Conservation (phyloP, 2,329 filamentous ascomycete genomes). For the Sporothrix protearum region DNA sequence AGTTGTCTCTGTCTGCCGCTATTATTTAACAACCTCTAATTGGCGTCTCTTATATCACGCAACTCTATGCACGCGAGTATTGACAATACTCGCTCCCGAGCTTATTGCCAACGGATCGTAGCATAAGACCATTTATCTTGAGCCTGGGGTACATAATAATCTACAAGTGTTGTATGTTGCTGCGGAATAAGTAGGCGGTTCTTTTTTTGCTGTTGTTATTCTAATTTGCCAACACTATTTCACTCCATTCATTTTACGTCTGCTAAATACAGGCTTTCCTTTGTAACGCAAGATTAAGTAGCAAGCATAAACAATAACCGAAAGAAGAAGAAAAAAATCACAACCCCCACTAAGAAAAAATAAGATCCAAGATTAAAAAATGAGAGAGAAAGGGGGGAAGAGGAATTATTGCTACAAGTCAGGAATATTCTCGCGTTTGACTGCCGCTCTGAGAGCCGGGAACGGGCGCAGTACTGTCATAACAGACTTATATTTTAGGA, state of each 20-base stretch:
- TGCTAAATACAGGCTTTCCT: too few species aligned
- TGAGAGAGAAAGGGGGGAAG: neutral
- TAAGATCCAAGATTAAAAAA: neutral
- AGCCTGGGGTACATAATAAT: neutral
- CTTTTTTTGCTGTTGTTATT: too few species aligned
- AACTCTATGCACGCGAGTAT: neutral
- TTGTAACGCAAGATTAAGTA: too few species aligned
- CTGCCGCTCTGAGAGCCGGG: neutral
- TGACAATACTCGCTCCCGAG: neutral
- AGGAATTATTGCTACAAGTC: neutral
- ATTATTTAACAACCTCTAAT: neutral
- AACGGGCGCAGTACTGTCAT: neutral
- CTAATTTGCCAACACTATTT: too few species aligned
- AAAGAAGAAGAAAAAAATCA: neutral
- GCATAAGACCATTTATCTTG: neutral
- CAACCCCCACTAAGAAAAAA: too few species aligned
- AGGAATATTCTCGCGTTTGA: neutral
- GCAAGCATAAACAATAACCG: neutral
- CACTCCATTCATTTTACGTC: too few species aligned
- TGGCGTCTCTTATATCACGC: neutral
- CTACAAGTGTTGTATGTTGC: neutral
- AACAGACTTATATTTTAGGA: neutral
- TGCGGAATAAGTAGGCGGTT: too few species aligned
- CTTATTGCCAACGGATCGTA: neutral
- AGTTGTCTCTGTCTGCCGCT: neutral